Conservation (phyloP, 1,139 yeast genomes). For the Yamadazyma dendronema region DNA sequence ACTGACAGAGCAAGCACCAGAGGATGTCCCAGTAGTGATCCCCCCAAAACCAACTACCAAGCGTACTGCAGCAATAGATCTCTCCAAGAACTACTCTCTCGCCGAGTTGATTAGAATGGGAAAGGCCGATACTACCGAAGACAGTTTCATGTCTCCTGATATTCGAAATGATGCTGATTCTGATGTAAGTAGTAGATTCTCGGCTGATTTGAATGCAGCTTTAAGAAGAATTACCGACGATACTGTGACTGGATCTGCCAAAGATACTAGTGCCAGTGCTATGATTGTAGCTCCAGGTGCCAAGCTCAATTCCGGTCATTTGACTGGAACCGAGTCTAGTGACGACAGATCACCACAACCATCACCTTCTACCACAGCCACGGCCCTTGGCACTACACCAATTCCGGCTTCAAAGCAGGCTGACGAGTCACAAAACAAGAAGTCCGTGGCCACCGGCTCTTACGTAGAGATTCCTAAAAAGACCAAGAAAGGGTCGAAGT, state of each 20-base stretch:
- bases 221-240: slow-evolving; percentile 13
- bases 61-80: too few relatives aligned
- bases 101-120: slow-evolving; percentile 15
- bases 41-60: too few relatives aligned
- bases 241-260: not conserved
- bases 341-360: slow-evolving; percentile 14
- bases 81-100: slow-evolving; percentile 9
- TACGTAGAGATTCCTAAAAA: not conserved
- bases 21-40: too few relatives aligned
- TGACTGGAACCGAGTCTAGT: slow-evolving; percentile 11
- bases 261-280: slow-evolving; percentile 1
- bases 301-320: not conserved
- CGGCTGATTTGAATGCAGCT: slow-evolving; percentile 18
- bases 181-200: slow-evolving; percentile 15
- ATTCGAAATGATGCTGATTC: slow-evolving; percentile 12
- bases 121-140: slow-evolving; percentile 10
- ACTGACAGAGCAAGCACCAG: too few relatives aligned
- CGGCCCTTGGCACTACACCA: too few relatives aligned
- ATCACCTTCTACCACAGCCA: slow-evolving; percentile 12
- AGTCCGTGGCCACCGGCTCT: too few relatives aligned
- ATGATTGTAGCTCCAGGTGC: slow-evolving; percentile 4
- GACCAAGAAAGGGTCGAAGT: slow-evolving; percentile 16
- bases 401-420: slow-evolving; percentile 4
- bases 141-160: slow-evolving; percentile 12
- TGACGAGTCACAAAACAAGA: slow-evolving; percentile 3